phyloP scores from a whole-genome alignment of 164 flowering plant genomes.

The Vitis rupestris region DNA sequence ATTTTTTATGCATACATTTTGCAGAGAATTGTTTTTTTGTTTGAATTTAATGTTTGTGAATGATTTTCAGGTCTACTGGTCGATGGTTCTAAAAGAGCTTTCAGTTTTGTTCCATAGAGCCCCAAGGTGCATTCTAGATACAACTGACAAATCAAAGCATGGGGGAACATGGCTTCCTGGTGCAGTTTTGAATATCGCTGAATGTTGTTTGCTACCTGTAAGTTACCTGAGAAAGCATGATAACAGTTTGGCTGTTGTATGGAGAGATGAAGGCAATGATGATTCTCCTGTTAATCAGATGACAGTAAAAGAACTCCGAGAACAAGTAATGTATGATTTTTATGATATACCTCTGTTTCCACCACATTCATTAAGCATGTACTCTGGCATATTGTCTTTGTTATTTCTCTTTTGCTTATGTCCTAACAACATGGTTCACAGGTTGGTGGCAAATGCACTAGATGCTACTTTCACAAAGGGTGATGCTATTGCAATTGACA shows the following conservation, averaged over 20 bases:
- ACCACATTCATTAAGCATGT: too few relatives aligned
- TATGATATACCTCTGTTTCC: not conserved
- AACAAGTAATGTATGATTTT: slow-evolving; percentile 82
- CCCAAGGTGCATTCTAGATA: slow-evolving; percentile 70
- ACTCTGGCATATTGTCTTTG: not conserved
- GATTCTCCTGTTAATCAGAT: slow-evolving; percentile 47
- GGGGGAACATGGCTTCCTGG: slow-evolving; percentile 90
- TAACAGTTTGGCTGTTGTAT: slow-evolving; percentile 55
- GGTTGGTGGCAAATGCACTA: slow-evolving; percentile 90
- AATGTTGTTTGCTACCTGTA: slow-evolving; percentile 69
- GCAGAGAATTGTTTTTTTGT: not conserved
- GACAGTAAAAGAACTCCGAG: slow-evolving; percentile 69
- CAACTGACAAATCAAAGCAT: slow-evolving; percentile 56
- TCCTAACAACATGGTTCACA: slow-evolving; percentile 25
- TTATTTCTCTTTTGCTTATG: not conserved
- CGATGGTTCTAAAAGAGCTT: slow-evolving; percentile 66
- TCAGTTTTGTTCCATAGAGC: slow-evolving; percentile 52
- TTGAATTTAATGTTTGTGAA: not conserved
- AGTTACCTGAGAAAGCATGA: slow-evolving; percentile 52
- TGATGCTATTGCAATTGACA: slow-evolving; percentile 88
- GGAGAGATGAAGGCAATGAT: slow-evolving; percentile 85
- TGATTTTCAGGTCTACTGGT: slow-evolving; percentile 69
- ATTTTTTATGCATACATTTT: not conserved
- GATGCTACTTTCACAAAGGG: slow-evolving; percentile 72
- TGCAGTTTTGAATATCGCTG: slow-evolving; percentile 75